Conservation (phyloP, 139 green algal genomes). For the Raphidocelis subcapitata region DNA sequence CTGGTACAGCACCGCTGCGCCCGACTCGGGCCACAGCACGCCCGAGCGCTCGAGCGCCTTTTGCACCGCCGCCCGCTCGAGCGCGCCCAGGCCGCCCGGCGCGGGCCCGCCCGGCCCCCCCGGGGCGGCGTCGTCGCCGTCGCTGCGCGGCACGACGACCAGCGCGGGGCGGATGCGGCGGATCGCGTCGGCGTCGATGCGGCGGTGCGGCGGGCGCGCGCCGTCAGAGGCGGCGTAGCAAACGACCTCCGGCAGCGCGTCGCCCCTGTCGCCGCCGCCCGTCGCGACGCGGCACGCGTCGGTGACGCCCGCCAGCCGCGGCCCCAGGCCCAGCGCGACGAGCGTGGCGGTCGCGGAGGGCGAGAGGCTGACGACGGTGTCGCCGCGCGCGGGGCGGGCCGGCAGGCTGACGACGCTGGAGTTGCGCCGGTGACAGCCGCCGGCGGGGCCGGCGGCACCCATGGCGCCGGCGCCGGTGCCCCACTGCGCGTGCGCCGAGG, state of each 20-base stretch:
- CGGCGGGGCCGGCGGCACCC: too few species aligned
- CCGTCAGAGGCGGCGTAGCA: too few species aligned
- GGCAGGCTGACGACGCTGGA: too few species aligned
- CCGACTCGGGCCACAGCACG: conserved; percentile 19
- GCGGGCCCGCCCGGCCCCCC: conserved; percentile 2
- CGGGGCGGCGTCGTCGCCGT: conserved; percentile 6
- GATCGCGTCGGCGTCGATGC: too few species aligned
- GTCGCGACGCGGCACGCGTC: conserved; percentile 65
- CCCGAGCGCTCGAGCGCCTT: conserved; percentile 23
- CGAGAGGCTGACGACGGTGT: conserved; percentile 65
- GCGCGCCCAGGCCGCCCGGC: too few species aligned
- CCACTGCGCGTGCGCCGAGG: too few species aligned
- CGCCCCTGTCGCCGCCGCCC: too few species aligned
- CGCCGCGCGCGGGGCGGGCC: too few species aligned
- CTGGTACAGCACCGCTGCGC: conserved; percentile 40
- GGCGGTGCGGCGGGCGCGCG: too few species aligned
- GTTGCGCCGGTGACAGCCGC: too few species aligned
- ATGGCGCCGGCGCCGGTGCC: too few species aligned
- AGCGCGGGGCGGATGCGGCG: background rate
- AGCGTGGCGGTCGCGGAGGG: conserved; percentile 77
- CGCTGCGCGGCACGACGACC: background rate
- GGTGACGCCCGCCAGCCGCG: conserved; percentile 68
- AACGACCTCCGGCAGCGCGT: too few species aligned
- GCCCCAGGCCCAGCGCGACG: conserved; percentile 67
- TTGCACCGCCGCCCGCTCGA: conserved; percentile 32